phyloP scores from a whole-genome alignment of 2,329 filamentous ascomycete species.

The Immersiporthe knoxdaviesiana region DNA sequence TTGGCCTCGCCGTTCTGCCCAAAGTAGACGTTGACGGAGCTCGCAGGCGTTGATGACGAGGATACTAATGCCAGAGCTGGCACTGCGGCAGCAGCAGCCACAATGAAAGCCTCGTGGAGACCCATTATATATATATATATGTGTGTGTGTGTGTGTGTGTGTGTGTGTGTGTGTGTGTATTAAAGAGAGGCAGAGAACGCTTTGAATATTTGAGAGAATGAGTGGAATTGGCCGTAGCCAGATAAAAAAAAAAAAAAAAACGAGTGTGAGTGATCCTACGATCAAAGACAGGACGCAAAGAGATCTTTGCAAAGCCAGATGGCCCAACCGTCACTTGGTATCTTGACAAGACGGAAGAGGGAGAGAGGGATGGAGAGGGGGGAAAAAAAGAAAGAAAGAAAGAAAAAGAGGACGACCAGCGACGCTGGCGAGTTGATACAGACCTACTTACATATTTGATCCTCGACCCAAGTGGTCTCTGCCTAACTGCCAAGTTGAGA shows the following conservation, averaged over 20 bases:
- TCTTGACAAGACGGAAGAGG: constrained; percentile 34
- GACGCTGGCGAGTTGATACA: background rate
- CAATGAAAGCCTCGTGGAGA: constrained; percentile 12
- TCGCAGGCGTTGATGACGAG: background rate
- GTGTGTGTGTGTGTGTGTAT: too few species aligned
- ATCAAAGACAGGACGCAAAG: constrained; percentile 42
- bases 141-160: too few species aligned
- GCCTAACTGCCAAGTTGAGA: background rate
- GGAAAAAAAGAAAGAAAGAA: background rate
- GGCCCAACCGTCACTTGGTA: constrained; percentile 35
- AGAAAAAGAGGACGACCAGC: constrained; percentile 15
- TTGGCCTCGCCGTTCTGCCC: constrained; percentile 37
- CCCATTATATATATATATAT: constrained; percentile 30
- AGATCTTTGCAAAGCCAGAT: constrained; percentile 37
- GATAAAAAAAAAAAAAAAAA: constrained; percentile 27
- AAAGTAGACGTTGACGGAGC: constrained; percentile 31
- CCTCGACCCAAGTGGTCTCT: background rate
- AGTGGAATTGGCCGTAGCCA: constrained; percentile 31
- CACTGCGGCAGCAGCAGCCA: constrained; percentile 30
- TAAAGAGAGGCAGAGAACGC: constrained; percentile 27
- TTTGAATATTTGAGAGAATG: constrained; percentile 32
- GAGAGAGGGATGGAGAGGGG: constrained; percentile 25
- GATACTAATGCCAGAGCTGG: constrained; percentile 29
- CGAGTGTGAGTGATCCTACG: constrained; percentile 33
- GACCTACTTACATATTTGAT: constrained; percentile 17